phyloP scores from a whole-genome alignment of 2,329 filamentous ascomycete species.

The Fusarium oligoseptatum region DNA sequence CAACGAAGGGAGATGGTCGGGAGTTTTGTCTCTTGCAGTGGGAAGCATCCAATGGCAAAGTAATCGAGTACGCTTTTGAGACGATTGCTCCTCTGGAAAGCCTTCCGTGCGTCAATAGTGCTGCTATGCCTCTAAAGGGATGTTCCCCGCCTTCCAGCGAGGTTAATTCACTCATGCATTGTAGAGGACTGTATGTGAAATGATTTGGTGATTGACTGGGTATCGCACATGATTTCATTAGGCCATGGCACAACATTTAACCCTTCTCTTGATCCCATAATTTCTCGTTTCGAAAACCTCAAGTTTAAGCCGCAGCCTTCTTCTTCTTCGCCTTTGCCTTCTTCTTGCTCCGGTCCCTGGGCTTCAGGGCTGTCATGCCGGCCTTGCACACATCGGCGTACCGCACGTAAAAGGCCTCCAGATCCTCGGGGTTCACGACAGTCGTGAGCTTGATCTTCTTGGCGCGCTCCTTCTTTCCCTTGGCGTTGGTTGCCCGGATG shows the following conservation, averaged over 20 bases:
- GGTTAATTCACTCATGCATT: slow-evolving; percentile 9
- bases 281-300: background rate
- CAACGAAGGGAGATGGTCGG: background rate
- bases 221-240: slow-evolving; percentile 35
- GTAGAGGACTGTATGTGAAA: background rate
- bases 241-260: slow-evolving; percentile 25
- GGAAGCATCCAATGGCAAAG: background rate
- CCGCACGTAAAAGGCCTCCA: slow-evolving; percentile 84
- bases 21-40: background rate
- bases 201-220: slow-evolving; percentile 9
- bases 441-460: slow-evolving; percentile 84
- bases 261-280: background rate
- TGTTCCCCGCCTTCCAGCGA: background rate
- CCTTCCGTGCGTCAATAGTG: background rate
- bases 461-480: slow-evolving; percentile 68
- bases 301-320: slow-evolving; percentile 55
- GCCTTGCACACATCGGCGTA: slow-evolving; percentile 94
- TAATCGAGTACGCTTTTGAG: background rate
- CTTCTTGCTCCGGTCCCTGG: slow-evolving; percentile 89
- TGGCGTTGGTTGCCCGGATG: slow-evolving; percentile 87
- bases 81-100: background rate
- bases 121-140: background rate
- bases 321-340: slow-evolving; percentile 83
- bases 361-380: slow-evolving; percentile 91
- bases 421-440: slow-evolving; percentile 78